Evolutionary conservation across 768 basidiomycete genomes (phyloP), one percentile per base, ranked within the genome.

Genomic region (Boletus rubroflammeus): DNA sequence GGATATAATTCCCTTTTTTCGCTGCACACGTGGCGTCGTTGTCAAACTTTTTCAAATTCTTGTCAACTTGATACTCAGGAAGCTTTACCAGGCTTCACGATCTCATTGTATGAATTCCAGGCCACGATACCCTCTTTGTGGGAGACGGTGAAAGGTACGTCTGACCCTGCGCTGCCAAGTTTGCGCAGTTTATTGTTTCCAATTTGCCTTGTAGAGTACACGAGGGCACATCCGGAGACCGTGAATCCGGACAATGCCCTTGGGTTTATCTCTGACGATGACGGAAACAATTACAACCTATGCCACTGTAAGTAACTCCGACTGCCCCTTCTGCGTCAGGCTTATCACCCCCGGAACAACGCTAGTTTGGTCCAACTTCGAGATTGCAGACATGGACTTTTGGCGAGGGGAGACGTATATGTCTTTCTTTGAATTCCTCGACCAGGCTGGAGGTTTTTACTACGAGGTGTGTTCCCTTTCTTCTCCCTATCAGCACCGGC

Each of bases 341-440:
- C 56, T 60, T 11, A 58, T 47, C 25, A 36, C 7, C n/a, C 14
- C 13, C 9, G 32, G 43, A 38, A 53, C 14, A 21, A 50, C 4
- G 44, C 14, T 26, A 92, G 90, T 92, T 75, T 94, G 92, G 92
- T 90, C 85, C 60, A 97, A 95, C 72, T 96, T 97, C 59, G 93
- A 97, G 70, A 95, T 97, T 48, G 93, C 76, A 6, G 83, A 85
- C 62, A 79, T 95, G 57, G 85, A 90, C 55, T 82, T 96, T 61
- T 94, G 90, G 90, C 77, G 93, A 60, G 75, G 84, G 17, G 85
- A 93, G 56, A 84, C 86, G 0, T 97, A 97, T 68, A 77, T 76
- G 58, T 82, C 86, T 55, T 96, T 85, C 76, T 96, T 96, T 62
- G 85, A 92, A 40, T 82, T 81, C 67, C 79, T 97, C 10, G 94